These are phyloP conservation scores for Pseudogymnoascus sp. DNA, from an alignment of 2,329 filamentous ascomycete genomes.

Conservation along the genomic window DNA sequence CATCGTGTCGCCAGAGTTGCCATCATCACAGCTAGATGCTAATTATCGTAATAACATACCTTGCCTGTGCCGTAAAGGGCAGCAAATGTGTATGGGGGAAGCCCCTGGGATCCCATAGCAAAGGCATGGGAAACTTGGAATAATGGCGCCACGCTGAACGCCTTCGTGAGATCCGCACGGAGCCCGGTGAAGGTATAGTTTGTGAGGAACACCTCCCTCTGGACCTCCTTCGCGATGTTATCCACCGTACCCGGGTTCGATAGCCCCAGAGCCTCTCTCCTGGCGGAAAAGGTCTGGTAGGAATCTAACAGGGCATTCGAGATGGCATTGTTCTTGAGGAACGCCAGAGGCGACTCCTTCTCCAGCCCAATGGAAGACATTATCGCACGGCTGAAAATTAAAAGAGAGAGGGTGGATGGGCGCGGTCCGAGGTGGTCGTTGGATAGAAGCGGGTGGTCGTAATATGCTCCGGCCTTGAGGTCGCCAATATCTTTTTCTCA, in stretches of 20 bases:
- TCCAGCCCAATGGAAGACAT: slow-evolving; percentile 26
- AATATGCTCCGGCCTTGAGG: slow-evolving; percentile 6
- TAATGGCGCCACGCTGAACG: slow-evolving; percentile 84
- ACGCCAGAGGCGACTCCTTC: slow-evolving; percentile 47
- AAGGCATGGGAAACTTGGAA: slow-evolving; percentile 98
- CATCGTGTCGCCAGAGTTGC: not conserved
- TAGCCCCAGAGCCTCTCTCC: slow-evolving; percentile 79
- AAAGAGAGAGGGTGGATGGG: slow-evolving; percentile 7
- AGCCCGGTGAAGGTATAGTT: slow-evolving; percentile 96
- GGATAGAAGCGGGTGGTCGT: slow-evolving; percentile 1
- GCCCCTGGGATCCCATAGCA: slow-evolving; percentile 78
- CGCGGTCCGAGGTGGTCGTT: slow-evolving; percentile 3
- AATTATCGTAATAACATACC: slow-evolving; percentile 45
- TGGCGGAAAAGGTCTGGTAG: slow-evolving; percentile 73
- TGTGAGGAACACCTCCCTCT: slow-evolving; percentile 91
- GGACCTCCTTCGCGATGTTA: slow-evolving; percentile 80
- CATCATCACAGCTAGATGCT: not conserved
- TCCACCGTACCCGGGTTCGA: slow-evolving; percentile 91
- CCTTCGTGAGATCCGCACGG: slow-evolving; percentile 92
- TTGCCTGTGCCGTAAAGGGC: slow-evolving; percentile 89
- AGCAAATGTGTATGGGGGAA: slow-evolving; percentile 92
- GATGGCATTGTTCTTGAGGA: slow-evolving; percentile 68
- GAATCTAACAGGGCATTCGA: slow-evolving; percentile 63
- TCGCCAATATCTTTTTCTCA: slow-evolving; percentile 11
- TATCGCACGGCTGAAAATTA: slow-evolving; percentile 11